Conservation (phyloP, 129 eudicot species). For the Cynara cardunculus region DNA sequence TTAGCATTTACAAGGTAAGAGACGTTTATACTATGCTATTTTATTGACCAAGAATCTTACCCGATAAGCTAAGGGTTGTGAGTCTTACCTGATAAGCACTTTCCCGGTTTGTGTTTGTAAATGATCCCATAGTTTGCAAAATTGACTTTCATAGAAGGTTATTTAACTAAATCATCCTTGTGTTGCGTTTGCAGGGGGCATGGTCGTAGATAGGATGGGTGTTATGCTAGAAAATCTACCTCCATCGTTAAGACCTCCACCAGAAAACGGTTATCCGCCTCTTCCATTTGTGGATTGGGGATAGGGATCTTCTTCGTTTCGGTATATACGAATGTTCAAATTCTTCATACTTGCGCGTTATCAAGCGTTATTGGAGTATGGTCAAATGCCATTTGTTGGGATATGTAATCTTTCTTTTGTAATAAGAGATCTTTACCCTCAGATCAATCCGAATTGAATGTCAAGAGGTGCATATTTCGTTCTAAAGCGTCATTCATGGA, state of each 20-base stretch:
- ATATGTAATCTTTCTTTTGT: background rate
- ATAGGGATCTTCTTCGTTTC: slow-evolving; percentile 16
- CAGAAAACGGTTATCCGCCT: slow-evolving; percentile 77
- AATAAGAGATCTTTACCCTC: too few relatives aligned
- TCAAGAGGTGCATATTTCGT: too few relatives aligned
- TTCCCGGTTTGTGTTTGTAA: background rate
- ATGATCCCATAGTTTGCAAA: background rate
- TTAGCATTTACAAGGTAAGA: background rate
- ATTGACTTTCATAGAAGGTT: background rate
- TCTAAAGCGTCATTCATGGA: too few relatives aligned
- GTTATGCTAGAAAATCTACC: slow-evolving; percentile 66
- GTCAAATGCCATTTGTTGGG: background rate
- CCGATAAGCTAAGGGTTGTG: background rate
- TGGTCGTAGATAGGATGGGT: slow-evolving; percentile 50
- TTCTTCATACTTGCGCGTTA: background rate
- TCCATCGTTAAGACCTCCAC: slow-evolving; percentile 94
- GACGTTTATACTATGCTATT: background rate
- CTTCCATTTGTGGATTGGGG: slow-evolving; percentile 95
- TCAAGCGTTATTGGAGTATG: background rate
- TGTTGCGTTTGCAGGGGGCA: slow-evolving; percentile 38
- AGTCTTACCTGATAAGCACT: too few relatives aligned
- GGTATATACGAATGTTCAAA: background rate
- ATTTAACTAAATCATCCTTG: background rate
- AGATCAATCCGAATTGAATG: too few relatives aligned
- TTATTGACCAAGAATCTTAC: background rate